Conservation (phyloP, 1,139 yeast species). For the Geotrichum australiense region DNA sequence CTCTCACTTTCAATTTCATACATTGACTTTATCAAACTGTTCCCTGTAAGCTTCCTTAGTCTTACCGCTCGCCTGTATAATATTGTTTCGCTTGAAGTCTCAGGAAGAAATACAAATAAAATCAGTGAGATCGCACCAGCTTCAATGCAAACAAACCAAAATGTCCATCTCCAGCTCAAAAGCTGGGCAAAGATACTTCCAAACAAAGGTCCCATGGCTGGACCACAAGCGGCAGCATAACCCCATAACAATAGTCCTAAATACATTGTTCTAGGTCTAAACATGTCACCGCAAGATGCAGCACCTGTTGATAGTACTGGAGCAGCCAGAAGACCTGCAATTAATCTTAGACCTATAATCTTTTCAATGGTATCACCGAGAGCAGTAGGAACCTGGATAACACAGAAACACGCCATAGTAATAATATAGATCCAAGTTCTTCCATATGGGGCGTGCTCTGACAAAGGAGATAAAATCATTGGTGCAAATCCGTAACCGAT, state of each 20-base stretch:
- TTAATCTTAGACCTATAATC: conserved; percentile 59
- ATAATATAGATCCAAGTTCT: conserved; percentile 47
- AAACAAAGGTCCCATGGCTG: conserved; percentile 57
- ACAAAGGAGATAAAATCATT: conserved; percentile 47
- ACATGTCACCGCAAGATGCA: conserved; percentile 66
- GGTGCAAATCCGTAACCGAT: conserved; percentile 55
- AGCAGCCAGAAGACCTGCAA: conserved; percentile 73
- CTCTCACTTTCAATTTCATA: conserved; percentile 34
- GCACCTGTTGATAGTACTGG: conserved; percentile 86
- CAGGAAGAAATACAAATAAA: conserved; percentile 42
- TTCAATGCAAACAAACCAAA: conserved; percentile 42
- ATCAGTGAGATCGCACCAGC: conserved; percentile 37
- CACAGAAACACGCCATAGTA: conserved; percentile 48
- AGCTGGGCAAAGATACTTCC: conserved; percentile 48
- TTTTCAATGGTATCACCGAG: conserved; percentile 44
- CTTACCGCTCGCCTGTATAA: conserved; percentile 43
- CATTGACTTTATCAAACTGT: conserved; percentile 32
- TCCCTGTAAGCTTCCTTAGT: conserved; percentile 44
- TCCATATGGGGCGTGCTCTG: conserved; percentile 48
- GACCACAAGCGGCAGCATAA: conserved; percentile 51
- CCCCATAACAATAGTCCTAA: conserved; percentile 47
- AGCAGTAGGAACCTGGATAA: conserved; percentile 46
- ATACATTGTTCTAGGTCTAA: conserved; percentile 20
- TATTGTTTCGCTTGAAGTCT: conserved; percentile 44
- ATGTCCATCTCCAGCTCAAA: conserved; percentile 37